phyloP scores from a whole-genome alignment of 768 basidiomycete species.

The Kockovaella imperatae region DNA sequence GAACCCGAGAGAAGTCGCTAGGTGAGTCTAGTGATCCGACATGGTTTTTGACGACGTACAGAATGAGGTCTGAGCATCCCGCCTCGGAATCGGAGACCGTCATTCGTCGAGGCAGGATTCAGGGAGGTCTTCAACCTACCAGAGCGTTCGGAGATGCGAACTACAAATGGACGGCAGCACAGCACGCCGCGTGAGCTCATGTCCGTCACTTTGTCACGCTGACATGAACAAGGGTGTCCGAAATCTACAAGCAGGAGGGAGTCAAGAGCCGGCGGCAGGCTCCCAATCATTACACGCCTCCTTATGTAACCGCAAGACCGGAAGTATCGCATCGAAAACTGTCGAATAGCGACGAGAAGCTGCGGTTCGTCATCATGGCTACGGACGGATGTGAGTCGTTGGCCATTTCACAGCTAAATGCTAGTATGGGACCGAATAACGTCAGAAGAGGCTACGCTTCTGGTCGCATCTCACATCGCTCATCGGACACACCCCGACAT shows the following conservation, averaged over 20 bases:
- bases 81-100: conserved; percentile 32
- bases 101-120: conserved; percentile 37
- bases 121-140: conserved; percentile 42
- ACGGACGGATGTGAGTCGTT: conserved; percentile 42
- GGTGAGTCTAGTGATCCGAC: conserved; percentile 50
- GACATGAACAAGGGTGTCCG: conserved; percentile 18
- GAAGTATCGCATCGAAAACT: conserved; percentile 39
- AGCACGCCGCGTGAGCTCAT: conserved; percentile 31
- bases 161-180: conserved; percentile 41
- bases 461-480: conserved; percentile 34
- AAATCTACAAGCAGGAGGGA: conserved; percentile 14
- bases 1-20: conserved; percentile 71
- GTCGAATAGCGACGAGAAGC: conserved; percentile 24
- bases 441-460: conserved; percentile 40
- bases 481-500: conserved; percentile 32
- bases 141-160: conserved; percentile 43
- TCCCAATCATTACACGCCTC: conserved; percentile 28
- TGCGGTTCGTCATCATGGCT: conserved; percentile 41
- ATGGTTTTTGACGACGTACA: conserved; percentile 2
- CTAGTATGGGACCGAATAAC: conserved; percentile 44
- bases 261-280: conserved; percentile 13
- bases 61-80: conserved; percentile 40
- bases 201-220: background rate
- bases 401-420: background rate
- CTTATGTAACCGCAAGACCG: conserved; percentile 42